Conservation (phyloP, 257 asterid genomes). For the Craterostigma plantagineum region DNA sequence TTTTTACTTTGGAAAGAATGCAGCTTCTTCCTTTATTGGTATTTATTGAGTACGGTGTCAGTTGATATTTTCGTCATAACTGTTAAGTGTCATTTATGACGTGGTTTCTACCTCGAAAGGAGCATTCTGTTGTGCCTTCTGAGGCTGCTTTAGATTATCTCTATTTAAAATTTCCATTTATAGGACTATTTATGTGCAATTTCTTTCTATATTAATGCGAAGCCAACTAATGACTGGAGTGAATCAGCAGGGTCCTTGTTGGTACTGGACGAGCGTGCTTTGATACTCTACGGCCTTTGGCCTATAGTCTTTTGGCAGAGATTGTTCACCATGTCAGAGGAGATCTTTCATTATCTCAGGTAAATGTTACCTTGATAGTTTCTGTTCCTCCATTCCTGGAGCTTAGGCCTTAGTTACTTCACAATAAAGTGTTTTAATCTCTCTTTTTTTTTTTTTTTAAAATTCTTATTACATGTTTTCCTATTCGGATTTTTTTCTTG, state of each 20-base stretch:
- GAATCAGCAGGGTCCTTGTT: conserved; percentile 77
- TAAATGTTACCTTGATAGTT: conserved; percentile 12
- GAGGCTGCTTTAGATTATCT: no score
- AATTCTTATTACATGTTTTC: background rate
- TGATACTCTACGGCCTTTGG: conserved; percentile 94
- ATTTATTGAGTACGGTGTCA: no score
- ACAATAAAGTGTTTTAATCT: no score
- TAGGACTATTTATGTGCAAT: background rate
- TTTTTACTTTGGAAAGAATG: no score
- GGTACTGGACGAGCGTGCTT: conserved; percentile 98
- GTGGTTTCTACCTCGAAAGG: no score
- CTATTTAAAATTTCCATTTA: background rate
- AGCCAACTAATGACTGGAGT: conserved; percentile 8
- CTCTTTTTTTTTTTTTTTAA: no score
- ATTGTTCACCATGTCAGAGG: conserved; percentile 95
- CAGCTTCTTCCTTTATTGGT: no score
- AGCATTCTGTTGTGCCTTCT: no score
- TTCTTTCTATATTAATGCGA: conserved; percentile 6
- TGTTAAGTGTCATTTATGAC: no score
- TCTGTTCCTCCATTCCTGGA: conserved; percentile 3
- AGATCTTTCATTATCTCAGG: conserved; percentile 93
- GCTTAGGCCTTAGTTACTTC: background rate
- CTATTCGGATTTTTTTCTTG: background rate
- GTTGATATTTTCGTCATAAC: no score
- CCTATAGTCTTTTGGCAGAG: conserved; percentile 97